These are phyloP conservation scores for Mycena vulgaris DNA, from an alignment of 768 basidiomycete species.

Conservation along the genomic window DNA sequence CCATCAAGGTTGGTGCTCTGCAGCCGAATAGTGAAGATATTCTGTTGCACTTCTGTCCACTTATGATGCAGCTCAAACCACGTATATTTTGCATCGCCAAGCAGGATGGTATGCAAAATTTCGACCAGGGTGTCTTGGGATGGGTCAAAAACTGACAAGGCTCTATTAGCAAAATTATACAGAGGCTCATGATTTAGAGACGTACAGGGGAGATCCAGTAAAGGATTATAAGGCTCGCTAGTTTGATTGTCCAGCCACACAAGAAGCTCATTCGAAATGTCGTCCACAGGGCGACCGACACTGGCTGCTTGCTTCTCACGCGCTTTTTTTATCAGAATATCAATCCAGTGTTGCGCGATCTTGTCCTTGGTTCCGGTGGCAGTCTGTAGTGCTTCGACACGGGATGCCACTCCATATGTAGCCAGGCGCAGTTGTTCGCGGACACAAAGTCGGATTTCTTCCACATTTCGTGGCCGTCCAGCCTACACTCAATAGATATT, in stretches of 20 bases:
- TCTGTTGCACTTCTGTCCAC: conserved; percentile 42
- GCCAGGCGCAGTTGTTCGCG: neutral
- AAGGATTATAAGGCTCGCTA: too few species aligned
- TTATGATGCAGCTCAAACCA: conserved; percentile 48
- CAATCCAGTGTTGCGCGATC: conserved; percentile 27
- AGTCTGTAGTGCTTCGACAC: neutral
- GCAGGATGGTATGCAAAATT: conserved; percentile 55
- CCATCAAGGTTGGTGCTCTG: conserved; percentile 44
- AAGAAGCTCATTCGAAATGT: conserved; percentile 46
- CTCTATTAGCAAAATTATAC: too few species aligned
- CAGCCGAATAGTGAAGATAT: conserved; percentile 44
- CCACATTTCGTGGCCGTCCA: neutral
- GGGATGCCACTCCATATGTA: neutral
- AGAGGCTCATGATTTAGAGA: too few species aligned
- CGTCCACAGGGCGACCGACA: neutral
- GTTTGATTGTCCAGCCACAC: conserved; percentile 43
- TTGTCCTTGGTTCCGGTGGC: conserved; percentile 20
- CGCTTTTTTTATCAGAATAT: neutral
- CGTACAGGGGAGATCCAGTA: neutral
- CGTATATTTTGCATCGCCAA: conserved; percentile 55
- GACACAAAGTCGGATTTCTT: conserved; percentile 3
- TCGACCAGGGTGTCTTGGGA: conserved; percentile 42
- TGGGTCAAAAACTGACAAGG: conserved; percentile 3
- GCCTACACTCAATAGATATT: too few species aligned
- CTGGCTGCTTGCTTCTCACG: neutral